Evolutionary conservation across 768 basidiomycete species (phyloP), one percentile per base, ranked within the genome.

Genomic region (Rhizopogon rudus): DNA sequence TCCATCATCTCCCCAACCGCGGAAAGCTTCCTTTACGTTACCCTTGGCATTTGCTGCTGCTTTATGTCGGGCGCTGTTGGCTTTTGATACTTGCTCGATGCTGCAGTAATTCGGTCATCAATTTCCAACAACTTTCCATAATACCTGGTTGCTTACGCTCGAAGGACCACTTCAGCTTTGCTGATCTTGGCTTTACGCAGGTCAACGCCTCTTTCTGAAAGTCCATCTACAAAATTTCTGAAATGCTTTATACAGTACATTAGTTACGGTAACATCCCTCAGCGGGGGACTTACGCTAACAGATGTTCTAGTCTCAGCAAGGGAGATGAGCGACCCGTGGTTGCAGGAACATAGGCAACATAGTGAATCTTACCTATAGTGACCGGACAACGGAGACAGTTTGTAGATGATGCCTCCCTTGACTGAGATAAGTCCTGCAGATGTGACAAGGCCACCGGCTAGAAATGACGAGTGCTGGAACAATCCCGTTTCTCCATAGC

Each of bases 401-500:
- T 75, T 82, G 55, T 82, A 76, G 46, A 87, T 81, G 16, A 78
- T 49, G 2, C 85, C 86, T 40, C 82, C 71, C 60, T 85, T 81
- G 25, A 87, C 82, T 0, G 81, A 77, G 53, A 88, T 83, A 41
- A 87, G 69, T 6, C 84, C 84, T 5, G 86, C 84, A 0, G 83
- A 84, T 3, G 84, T 83, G 6, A 86, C 84, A 37, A 81, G 65
- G 2, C 84, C 83, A 1, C 83, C 82, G 4, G 75, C 67, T 1
- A 79, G 68, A 57, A 84, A 81, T 0, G 83, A 83, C 0, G 84
- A 86, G 64, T 88, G 87, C 57, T 87, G 86, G 58, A 87, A 87
- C 3, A 68, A 70, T 6, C 84, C 84, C 9, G 81, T 79, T 55
- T 75, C 76, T 74, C 33, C 17, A 31, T 52, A 16, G 35, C 14